These are phyloP conservation scores for Nepenthes mirabilis DNA, from an alignment of 148 eudicot species.

Conservation along the genomic window DNA sequence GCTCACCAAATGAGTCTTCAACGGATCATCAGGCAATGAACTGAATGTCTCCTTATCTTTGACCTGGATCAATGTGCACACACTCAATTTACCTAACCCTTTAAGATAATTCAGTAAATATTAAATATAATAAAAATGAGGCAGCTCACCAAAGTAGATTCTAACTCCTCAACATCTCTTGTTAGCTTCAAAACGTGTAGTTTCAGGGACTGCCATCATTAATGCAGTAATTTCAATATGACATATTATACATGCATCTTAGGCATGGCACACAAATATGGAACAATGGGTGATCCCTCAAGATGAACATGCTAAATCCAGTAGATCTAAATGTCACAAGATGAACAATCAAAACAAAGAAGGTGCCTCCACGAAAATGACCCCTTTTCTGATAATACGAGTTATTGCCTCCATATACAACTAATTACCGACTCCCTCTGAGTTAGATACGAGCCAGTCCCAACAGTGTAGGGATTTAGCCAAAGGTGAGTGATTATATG, in stretches of 20 bases:
- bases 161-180: slow-evolving; percentile 45
- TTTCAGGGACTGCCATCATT: slow-evolving; percentile 76
- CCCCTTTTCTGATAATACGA: no score
- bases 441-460: no score
- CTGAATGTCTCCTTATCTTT: slow-evolving; percentile 36
- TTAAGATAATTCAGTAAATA: background rate
- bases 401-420: no score
- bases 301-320: no score
- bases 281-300: no score
- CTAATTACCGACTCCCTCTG: no score
- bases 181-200: slow-evolving; percentile 79
- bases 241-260: background rate
- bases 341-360: background rate
- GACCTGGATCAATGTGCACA: slow-evolving; percentile 28
- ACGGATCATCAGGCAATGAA: slow-evolving; percentile 14
- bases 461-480: no score
- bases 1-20: slow-evolving; percentile 34
- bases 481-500: no score
- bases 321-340: no score
- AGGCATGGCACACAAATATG: background rate
- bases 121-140: background rate
- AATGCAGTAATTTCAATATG: slow-evolving; percentile 9
- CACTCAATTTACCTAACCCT: background rate
- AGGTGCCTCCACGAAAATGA: background rate
- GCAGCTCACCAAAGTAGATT: slow-evolving; percentile 55